Evolutionary conservation across 176 grass and related monocot genomes (phyloP), one percentile per base, ranked within the genome.

Genomic region (Rhipidocladum racemiflorum): DNA sequence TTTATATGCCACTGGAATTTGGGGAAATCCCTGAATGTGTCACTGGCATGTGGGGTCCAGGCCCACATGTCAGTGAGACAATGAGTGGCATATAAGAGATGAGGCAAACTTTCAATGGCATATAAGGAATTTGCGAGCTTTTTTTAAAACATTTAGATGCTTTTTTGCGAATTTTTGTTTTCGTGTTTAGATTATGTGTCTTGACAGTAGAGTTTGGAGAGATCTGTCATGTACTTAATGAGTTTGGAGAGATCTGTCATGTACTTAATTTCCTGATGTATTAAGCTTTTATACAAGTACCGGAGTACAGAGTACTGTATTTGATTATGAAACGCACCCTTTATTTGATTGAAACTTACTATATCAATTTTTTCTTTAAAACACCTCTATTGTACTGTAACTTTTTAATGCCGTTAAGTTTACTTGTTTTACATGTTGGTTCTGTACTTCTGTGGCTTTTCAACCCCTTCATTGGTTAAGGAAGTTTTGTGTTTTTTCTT

Each of bases 401-500:
- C 8, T 53, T 85, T 76, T 56, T 55, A 2, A 27, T 62, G 23
- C 13, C 7, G 2, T 60, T 71, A 86, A 79, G 29, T 56, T 64
- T 67, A 54, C 28, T 20, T 38, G 63, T 16, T 63, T 71, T 77
- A 46, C 45, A 45, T 77, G 61, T 63, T 79, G 24, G 59, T 68
- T 56, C 25, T 44, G 24, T 69, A 3, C 27, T 29, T 30, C 13
- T 62, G 24, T 61, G 53, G 32, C 7, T 80, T 79, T 79, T 36
- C 27, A 75, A 51, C 27, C 45, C 32, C 28, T 16, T 65, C 11
- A 54, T 14, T 77, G 49, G 68, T 54, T 85, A 56, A 59, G 23
- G 20, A 69, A 50, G 3, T 82, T 72, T 39, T 72, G 48, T 43
- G 4, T 49, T 38, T 46, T 56, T 28, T 8, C 68, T 84, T 70